These are phyloP conservation scores for Lactarius sanguifluus DNA, from an alignment of 768 basidiomycete genomes.

Conservation along the genomic window DNA sequence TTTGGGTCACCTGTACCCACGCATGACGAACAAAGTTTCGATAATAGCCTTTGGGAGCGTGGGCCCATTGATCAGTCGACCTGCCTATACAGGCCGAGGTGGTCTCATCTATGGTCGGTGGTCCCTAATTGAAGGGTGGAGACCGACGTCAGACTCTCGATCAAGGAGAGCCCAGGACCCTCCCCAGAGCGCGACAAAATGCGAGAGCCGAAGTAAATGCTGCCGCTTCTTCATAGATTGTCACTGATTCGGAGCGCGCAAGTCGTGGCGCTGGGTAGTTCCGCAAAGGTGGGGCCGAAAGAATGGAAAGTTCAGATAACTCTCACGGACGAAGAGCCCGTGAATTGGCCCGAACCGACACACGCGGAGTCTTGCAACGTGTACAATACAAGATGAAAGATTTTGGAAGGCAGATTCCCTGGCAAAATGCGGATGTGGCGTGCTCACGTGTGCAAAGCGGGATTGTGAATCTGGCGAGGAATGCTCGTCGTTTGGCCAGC, in stretches of 20 bases:
- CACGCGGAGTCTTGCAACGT: conserved; percentile 29
- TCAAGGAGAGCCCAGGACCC: conserved; percentile 26
- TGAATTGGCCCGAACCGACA: conserved; percentile 27
- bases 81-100: conserved; percentile 17
- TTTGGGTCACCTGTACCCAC: conserved; percentile 17
- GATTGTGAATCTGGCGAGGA: conserved; percentile 29
- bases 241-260: conserved; percentile 29
- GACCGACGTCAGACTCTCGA: conserved; percentile 26
- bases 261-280: conserved; percentile 26
- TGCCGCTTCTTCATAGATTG: conserved; percentile 27
- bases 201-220: conserved; percentile 19
- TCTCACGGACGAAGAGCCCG: conserved; percentile 26
- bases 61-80: conserved; percentile 22
- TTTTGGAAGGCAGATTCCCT: conserved; percentile 26
- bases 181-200: conserved; percentile 14
- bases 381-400: conserved; percentile 24
- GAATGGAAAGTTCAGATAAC: conserved; percentile 18
- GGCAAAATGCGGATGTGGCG: conserved; percentile 29
- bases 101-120: conserved; percentile 6
- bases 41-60: conserved; percentile 15
- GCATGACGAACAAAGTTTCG: conserved; percentile 15
- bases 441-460: conserved; percentile 28
- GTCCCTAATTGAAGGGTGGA: conserved; percentile 10
- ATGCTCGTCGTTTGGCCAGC: conserved; percentile 29
- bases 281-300: conserved; percentile 13